phyloP scores from a whole-genome alignment of 176 grass and related monocot genomes.

The Bromus sterilis region DNA sequence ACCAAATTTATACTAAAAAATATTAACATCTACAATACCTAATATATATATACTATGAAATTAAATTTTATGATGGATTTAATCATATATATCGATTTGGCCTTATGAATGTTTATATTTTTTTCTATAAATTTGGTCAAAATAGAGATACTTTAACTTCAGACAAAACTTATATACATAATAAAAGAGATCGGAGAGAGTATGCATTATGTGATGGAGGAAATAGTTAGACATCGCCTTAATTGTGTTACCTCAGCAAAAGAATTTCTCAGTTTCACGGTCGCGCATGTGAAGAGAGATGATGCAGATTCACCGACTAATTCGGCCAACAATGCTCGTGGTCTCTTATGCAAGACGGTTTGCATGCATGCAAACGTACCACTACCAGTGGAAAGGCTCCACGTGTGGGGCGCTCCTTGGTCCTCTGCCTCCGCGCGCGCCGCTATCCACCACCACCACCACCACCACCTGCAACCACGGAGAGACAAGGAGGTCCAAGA shows the following conservation, averaged over 20 bases:
- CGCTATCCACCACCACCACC: background rate
- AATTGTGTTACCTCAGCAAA: background rate
- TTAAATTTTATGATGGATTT: too few relatives aligned
- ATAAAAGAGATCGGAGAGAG: too few relatives aligned
- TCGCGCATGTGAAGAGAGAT: background rate
- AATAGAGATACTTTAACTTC: too few relatives aligned
- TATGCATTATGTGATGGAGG: too few relatives aligned
- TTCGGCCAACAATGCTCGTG: background rate
- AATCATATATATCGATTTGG: too few relatives aligned
- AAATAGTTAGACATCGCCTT: too few relatives aligned
- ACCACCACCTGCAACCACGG: background rate
- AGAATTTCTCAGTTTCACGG: background rate
- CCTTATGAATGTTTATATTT: too few relatives aligned
- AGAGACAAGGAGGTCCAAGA: background rate
- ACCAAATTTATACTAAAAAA: too few relatives aligned
- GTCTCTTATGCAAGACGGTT: background rate
- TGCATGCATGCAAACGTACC: background rate
- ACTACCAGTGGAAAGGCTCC: background rate
- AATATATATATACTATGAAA: too few relatives aligned
- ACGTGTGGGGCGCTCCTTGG: background rate
- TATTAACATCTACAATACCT: too few relatives aligned
- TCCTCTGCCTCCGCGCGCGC: background rate
- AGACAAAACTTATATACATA: too few relatives aligned
- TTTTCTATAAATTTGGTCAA: too few relatives aligned
- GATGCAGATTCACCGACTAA: background rate